Base-by-base conservation (phyloP, 2,329 filamentous ascomycete species). In the Exophiala alcalophila region DNA sequence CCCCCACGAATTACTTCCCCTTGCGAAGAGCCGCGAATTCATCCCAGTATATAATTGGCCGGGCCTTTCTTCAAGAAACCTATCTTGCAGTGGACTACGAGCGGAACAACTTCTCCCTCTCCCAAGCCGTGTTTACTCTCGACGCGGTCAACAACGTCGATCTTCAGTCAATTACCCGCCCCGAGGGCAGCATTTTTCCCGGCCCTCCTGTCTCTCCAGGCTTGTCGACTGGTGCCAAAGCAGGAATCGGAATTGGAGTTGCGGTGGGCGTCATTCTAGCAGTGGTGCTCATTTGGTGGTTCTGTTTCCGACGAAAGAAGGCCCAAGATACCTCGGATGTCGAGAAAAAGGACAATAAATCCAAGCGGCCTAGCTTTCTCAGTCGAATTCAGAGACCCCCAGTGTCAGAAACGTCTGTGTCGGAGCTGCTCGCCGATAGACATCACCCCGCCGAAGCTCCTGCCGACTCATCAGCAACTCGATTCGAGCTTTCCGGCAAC, bases 141-240 rank as follows among this genome's bases (percentile, higher is more conserved):
- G 54, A 58, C 30, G 50, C 44, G 27, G 44, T 44, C 83, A 85
- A 53, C 81, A 81, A 16, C 77, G 81, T 40, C 80, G 49, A 57
- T 21, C 47, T 61, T 20, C 35, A 50, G n/a, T 33, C 42, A 14
- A 61, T 61, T 23, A 46, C 50, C 8, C 43, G 44, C 16, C 56
- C 57, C 2, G 30, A 40, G 15, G 45, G 50, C 31, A 55, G 50
- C 40, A 40, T 38, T 12, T 57, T 38, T 29, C 46, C 48, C 16
- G 49, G 51, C 2, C 52, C 50, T 14, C 34, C 18, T 12, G 21
- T 16, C 2, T 29, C 20, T 7, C 15, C 5, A 15, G 50, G 56
- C 5, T 30, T 61, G 6, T 57, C 59, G 2, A 59, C 52, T 7
- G 59, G 58, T 2, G 57, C 57, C 0, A 61, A 60, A 33, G 55